phyloP scores from a whole-genome alignment of 495 filamentous ascomycete genomes.

The Letharia columbiana region DNA sequence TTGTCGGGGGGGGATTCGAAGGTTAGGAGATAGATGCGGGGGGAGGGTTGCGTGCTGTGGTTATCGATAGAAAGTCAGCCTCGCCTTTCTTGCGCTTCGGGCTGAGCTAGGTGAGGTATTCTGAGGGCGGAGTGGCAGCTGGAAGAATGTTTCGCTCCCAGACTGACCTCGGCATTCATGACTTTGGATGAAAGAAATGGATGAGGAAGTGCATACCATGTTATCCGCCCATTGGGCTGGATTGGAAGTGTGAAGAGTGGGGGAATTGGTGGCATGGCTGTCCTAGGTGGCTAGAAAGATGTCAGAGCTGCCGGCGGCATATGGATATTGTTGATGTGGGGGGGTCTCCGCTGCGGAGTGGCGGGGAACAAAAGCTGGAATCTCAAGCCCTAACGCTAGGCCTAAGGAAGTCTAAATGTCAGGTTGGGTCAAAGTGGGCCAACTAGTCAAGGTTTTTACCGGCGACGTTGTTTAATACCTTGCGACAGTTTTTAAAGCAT shows the following conservation, averaged over 20 bases:
- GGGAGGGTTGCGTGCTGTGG: constrained; percentile 43
- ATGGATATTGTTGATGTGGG: not conserved
- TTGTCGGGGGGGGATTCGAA: constrained; percentile 66
- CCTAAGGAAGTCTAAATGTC: not conserved
- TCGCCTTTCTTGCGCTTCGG: not conserved
- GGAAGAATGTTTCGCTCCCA: not conserved
- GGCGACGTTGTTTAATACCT: too few relatives aligned
- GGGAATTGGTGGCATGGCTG: constrained; percentile 24
- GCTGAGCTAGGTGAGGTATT: not conserved
- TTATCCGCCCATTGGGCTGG: constrained; percentile 38
- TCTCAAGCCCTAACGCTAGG: not conserved
- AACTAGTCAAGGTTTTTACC: too few relatives aligned
- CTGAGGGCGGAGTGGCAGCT: not conserved
- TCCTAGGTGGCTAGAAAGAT: not conserved
- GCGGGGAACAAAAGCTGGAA: too few relatives aligned
- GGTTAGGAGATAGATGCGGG: constrained; percentile 60
- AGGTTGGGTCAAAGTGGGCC: too few relatives aligned
- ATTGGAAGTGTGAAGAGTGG: constrained; percentile 41
- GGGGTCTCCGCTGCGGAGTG: too few relatives aligned
- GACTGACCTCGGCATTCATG: not conserved
- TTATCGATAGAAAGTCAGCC: not conserved
- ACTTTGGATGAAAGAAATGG: not conserved
- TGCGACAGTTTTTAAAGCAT: too few relatives aligned
- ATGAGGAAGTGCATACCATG: constrained; percentile 21
- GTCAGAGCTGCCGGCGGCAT: not conserved